phyloP scores from a whole-genome alignment of 2,329 filamentous ascomycete genomes.

The Talaromyces sp. region DNA sequence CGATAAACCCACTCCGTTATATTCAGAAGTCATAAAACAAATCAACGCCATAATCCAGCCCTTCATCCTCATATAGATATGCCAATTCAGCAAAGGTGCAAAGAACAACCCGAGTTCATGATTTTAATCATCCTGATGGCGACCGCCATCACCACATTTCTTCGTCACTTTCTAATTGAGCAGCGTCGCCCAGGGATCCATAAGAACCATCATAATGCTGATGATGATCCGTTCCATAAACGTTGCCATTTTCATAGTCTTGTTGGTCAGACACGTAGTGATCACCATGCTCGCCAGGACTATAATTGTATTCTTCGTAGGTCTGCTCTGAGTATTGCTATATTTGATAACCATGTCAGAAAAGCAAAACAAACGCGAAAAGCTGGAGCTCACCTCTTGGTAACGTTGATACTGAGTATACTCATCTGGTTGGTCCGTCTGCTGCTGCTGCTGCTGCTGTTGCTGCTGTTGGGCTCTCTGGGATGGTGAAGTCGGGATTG shows the following conservation, averaged over 20 bases:
- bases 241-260: slow-evolving; percentile 35
- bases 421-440: slow-evolving; percentile 38
- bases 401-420: slow-evolving; percentile 44
- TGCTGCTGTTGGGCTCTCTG: slow-evolving; percentile 50
- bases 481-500: slow-evolving; percentile 72
- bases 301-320: slow-evolving; percentile 50
- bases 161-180: slow-evolving; percentile 39
- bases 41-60: slow-evolving; percentile 24
- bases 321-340: slow-evolving; percentile 39
- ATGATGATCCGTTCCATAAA: slow-evolving; percentile 30
- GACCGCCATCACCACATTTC: slow-evolving; percentile 45
- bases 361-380: not conserved
- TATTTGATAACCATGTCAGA: slow-evolving; percentile 21
- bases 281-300: slow-evolving; percentile 35
- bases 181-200: slow-evolving; percentile 38
- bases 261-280: slow-evolving; percentile 35
- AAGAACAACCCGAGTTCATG: slow-evolving; percentile 14
- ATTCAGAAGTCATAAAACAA: slow-evolving; percentile 18
- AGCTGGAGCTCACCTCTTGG: slow-evolving; percentile 36
- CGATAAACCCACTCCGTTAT: not conserved
- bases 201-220: slow-evolving; percentile 31
- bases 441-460: slow-evolving; percentile 29
- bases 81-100: not conserved
- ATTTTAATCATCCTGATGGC: too few species aligned
- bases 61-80: too few species aligned